Conservation (phyloP, 352 stramenopile genomes). For the Pythium aquatile region DNA sequence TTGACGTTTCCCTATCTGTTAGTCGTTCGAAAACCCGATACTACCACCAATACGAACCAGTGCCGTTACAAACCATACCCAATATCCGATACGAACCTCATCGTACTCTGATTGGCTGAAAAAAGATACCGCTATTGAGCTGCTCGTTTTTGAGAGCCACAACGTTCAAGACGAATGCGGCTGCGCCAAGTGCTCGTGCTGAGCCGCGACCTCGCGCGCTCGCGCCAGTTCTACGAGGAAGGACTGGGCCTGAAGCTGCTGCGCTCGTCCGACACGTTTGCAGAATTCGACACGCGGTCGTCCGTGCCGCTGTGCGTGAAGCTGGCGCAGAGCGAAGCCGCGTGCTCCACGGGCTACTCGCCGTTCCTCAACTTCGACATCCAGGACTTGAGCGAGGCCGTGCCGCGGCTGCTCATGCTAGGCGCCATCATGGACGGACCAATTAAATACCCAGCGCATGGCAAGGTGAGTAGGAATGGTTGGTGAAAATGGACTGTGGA, state of each 20-base stretch:
- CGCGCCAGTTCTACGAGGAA: conserved; percentile 83
- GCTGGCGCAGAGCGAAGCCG: conserved; percentile 79
- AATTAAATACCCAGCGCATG: conserved; percentile 91
- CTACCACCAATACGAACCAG: neutral
- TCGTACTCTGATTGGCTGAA: conserved; percentile 16
- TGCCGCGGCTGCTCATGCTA: conserved; percentile 83
- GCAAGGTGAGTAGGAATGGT: conserved; percentile 48
- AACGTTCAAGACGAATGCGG: conserved; percentile 28
- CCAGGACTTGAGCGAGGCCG: conserved; percentile 81
- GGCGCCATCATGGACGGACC: conserved; percentile 89
- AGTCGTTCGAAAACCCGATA: neutral
- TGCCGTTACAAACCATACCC: neutral
- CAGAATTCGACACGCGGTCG: conserved; percentile 70
- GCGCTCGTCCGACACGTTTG: conserved; percentile 77
- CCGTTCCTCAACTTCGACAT: conserved; percentile 93
- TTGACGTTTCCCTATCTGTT: conserved; percentile 5
- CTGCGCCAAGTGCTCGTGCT: conserved; percentile 85
- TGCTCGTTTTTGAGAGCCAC: neutral
- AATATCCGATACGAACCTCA: conserved; percentile 3
- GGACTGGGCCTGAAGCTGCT: conserved; percentile 74
- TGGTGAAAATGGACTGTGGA: neutral
- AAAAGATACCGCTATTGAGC: neutral
- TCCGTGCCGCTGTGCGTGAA: conserved; percentile 77
- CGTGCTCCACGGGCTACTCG: conserved; percentile 85
- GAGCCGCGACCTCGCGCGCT: conserved; percentile 76